These are phyloP conservation scores for Piper longum DNA, from an alignment of 164 flowering plant genomes.

Conservation along the genomic window DNA sequence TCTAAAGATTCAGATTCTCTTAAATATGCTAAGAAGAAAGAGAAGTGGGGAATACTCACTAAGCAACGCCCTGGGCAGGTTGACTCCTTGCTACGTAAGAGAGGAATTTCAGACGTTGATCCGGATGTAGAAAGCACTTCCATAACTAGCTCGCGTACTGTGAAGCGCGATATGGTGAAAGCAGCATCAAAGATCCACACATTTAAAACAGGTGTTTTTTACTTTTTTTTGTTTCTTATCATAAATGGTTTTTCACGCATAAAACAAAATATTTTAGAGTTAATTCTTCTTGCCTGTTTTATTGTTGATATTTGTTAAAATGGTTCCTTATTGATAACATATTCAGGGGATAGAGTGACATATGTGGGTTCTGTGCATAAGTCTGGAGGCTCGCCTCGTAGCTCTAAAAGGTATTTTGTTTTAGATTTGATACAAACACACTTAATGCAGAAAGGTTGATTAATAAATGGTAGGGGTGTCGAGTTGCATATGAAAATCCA, in stretches of 20 bases:
- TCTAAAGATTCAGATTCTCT: not conserved
- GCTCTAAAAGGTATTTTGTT: conserved; percentile 31
- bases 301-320: too few relatives aligned
- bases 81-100: not conserved
- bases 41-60: not conserved
- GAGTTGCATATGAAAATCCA: too few relatives aligned
- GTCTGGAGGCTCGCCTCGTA: conserved; percentile 25
- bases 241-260: not conserved
- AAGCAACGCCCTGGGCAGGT: not conserved
- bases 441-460: not conserved
- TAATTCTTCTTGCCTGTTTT: not conserved
- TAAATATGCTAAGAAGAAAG: not conserved
- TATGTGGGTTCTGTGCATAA: conserved; percentile 38
- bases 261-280: not conserved
- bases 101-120: not conserved
- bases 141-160: not conserved
- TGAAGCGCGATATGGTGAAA: not conserved
- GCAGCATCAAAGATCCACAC: not conserved
- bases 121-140: not conserved
- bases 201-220: not conserved
- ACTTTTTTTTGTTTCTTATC: not conserved
- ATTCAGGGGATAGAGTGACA: conserved; percentile 76
- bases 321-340: not conserved
- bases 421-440: not conserved
- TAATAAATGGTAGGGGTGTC: too few relatives aligned